Evolutionary conservation across 2,329 filamentous ascomycete genomes (phyloP).

Genomic region (Westerdykella sp.): DNA sequence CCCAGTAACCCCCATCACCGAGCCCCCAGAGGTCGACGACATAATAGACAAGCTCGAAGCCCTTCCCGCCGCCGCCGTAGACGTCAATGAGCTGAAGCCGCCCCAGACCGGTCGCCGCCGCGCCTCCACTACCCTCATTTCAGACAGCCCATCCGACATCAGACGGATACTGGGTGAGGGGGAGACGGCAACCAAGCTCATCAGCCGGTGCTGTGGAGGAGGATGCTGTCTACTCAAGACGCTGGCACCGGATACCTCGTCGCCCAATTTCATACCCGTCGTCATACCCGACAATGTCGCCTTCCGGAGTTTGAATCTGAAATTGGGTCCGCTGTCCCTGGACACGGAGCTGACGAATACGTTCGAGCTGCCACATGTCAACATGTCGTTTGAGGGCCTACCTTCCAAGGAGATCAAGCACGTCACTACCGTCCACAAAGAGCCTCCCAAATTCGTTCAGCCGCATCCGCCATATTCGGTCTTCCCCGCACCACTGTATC

Average conservation of each 20-base stretch:
- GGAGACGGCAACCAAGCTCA: conserved; percentile 51
- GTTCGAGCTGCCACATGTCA: conserved; percentile 67
- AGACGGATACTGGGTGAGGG: conserved; percentile 52
- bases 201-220: conserved; percentile 59
- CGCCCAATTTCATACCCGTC: conserved; percentile 44
- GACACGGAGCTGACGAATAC: conserved; percentile 61
- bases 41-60: conserved; percentile 38
- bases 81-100: conserved; percentile 34
- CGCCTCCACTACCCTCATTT: conserved; percentile 62
- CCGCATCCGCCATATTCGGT: conserved; percentile 92
- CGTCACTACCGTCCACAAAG: conserved; percentile 44
- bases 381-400: conserved; percentile 61
- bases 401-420: conserved; percentile 38
- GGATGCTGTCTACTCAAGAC: conserved; percentile 58
- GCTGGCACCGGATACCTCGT: conserved; percentile 43
- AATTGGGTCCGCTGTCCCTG: conserved; percentile 65
- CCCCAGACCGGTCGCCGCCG: conserved; percentile 45
- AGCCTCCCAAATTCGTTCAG: conserved; percentile 85
- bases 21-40: conserved; percentile 39
- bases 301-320: conserved; percentile 71
- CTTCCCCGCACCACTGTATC: conserved; percentile 80
- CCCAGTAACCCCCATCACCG: conserved; percentile 41
- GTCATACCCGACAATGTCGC: conserved; percentile 72
- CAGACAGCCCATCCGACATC: conserved; percentile 55
- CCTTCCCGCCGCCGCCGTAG: conserved; percentile 31